These are phyloP conservation scores for Styphnolobium japonicum DNA, from an alignment of 306 rosid genomes.

Conservation along the genomic window DNA sequence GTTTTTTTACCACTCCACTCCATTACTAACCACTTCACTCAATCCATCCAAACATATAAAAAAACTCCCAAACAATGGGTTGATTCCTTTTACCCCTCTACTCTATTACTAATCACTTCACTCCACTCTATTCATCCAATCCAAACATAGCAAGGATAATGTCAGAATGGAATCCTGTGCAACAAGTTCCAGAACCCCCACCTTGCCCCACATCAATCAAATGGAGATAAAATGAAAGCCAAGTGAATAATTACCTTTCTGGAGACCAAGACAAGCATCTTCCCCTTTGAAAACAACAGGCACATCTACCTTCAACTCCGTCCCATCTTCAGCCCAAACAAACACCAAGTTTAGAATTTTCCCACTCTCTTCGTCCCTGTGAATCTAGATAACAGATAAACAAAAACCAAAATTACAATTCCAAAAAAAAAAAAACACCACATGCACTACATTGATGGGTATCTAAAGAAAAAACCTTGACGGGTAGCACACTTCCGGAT, in stretches of 20 bases:
- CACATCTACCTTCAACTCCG: constrained; percentile 75
- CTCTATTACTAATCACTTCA: too few relatives aligned
- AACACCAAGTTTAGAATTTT: constrained; percentile 75
- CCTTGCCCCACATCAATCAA: background rate
- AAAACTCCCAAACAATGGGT: too few relatives aligned
- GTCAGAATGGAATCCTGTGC: background rate
- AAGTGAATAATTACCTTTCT: too few relatives aligned
- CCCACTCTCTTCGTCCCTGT: constrained; percentile 68
- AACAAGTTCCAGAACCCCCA: background rate
- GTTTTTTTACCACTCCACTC: too few relatives aligned
- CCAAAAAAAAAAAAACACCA: background rate
- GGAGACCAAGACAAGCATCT: constrained; percentile 73
- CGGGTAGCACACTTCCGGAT: constrained; percentile 76
- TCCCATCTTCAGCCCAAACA: constrained; percentile 94
- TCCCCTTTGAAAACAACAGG: constrained; percentile 84
- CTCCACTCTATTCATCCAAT: too few relatives aligned
- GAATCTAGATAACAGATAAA: constrained; percentile 47
- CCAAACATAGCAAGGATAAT: background rate
- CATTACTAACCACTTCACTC: too few relatives aligned
- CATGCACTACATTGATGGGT: background rate
- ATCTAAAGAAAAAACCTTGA: constrained; percentile 50
- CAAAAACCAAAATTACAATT: background rate
- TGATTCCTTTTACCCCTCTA: too few relatives aligned
- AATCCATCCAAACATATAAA: too few relatives aligned
- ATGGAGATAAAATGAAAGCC: background rate